Evolutionary conservation across 345 rosid genomes (phyloP).

Genomic region (Litchi chinensis): DNA sequence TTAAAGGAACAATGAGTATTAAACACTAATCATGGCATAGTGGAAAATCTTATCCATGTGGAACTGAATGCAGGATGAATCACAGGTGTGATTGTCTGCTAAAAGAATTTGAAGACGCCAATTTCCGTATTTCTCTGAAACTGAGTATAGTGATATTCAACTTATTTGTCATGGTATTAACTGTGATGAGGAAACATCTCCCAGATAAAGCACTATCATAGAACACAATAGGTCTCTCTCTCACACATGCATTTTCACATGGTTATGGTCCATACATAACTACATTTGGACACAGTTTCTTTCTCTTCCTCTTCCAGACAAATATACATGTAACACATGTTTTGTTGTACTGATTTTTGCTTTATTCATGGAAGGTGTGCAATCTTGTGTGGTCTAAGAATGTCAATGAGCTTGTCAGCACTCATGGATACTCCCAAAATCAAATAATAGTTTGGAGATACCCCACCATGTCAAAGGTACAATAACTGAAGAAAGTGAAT

Average conservation of each 20-base stretch:
- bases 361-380: conserved; percentile 63
- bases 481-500: conserved; percentile 1
- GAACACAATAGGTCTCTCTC: not conserved
- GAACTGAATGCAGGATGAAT: not conserved
- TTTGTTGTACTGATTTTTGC: conserved; percentile 9
- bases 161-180: not conserved
- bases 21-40: not conserved
- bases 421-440: conserved; percentile 99
- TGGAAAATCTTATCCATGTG: not conserved
- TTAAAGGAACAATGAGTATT: not conserved
- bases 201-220: not conserved
- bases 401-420: conserved; percentile 96
- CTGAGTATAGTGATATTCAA: not conserved
- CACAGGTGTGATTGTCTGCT: not conserved
- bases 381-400: conserved; percentile 98
- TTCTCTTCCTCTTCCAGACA: not conserved
- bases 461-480: conserved; percentile 96
- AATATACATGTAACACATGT: not conserved
- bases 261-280: not conserved
- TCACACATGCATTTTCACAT: not conserved
- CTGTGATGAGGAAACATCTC: not conserved
- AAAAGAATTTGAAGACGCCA: not conserved
- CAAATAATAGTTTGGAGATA: conserved; percentile 98
- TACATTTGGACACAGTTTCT: not conserved
- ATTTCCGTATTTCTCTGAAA: not conserved